These are phyloP conservation scores for Cyberlindnera sargentensis DNA, from an alignment of 805 yeast species.

Conservation along the genomic window DNA sequence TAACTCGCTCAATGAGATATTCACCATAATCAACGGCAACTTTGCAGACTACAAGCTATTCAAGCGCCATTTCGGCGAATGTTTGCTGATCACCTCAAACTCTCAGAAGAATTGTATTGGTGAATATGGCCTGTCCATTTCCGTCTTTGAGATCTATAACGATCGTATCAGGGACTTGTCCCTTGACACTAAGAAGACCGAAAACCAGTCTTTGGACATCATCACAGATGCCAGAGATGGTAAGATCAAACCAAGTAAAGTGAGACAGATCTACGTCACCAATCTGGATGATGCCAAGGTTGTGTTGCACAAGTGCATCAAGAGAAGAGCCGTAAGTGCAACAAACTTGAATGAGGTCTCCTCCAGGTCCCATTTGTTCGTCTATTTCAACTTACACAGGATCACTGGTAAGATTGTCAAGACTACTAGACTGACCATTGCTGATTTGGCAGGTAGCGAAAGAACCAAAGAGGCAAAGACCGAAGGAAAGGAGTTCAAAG, in stretches of 20 bases:
- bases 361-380: constrained; percentile 48
- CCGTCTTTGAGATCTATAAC: constrained; percentile 47
- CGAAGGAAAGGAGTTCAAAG: constrained; percentile 36
- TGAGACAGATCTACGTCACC: constrained; percentile 34
- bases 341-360: constrained; percentile 39
- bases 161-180: constrained; percentile 37
- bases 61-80: constrained; percentile 19
- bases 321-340: constrained; percentile 33
- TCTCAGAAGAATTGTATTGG: constrained; percentile 16
- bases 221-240: constrained; percentile 36
- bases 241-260: constrained; percentile 36
- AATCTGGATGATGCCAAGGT: constrained; percentile 30
- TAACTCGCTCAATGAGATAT: constrained; percentile 28
- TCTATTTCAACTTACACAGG: constrained; percentile 33
- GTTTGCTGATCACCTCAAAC: constrained; percentile 17
- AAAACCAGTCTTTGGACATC: constrained; percentile 32
- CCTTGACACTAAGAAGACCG: constrained; percentile 19
- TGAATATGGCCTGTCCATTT: constrained; percentile 35
- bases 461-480: constrained; percentile 40
- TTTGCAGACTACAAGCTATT: constrained; percentile 12
- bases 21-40: constrained; percentile 21
- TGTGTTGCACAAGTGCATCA: constrained; percentile 33
- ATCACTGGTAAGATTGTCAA: constrained; percentile 19
- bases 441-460: constrained; percentile 50
- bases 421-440: constrained; percentile 37